phyloP scores from a whole-genome alignment of 768 basidiomycete genomes.

The Suillus weaverae region DNA sequence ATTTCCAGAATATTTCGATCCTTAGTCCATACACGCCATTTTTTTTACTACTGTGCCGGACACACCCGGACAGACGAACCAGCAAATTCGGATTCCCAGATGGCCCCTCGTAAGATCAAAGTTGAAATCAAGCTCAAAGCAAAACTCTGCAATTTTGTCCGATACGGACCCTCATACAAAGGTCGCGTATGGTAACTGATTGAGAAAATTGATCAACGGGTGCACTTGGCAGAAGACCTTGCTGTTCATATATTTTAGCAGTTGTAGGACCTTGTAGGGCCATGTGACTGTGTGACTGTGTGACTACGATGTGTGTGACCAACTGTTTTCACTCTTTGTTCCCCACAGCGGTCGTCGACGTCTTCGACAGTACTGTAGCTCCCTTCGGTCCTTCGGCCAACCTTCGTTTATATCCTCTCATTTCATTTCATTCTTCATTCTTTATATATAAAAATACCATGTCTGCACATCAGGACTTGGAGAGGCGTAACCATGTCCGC shows the following conservation, averaged over 20 bases:
- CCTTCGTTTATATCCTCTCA: neutral
- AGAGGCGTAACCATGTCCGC: constrained; percentile 18
- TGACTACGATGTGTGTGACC: neutral
- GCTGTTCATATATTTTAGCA: too few relatives aligned
- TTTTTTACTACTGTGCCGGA: too few relatives aligned
- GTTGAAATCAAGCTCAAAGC: too few relatives aligned
- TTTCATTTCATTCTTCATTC: constrained; percentile 25
- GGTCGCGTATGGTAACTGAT: neutral
- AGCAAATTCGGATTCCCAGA: too few relatives aligned
- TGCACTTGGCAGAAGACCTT: neutral
- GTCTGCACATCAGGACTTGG: constrained; percentile 8
- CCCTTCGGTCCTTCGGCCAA: too few relatives aligned
- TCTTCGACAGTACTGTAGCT: neutral
- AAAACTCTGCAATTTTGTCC: too few relatives aligned
- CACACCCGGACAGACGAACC: too few relatives aligned
- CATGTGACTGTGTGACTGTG: neutral
- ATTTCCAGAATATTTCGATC: too few relatives aligned
- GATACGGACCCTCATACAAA: too few relatives aligned
- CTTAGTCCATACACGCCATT: too few relatives aligned
- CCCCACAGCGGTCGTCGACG: constrained; percentile 2
- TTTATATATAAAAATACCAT: constrained; percentile 23
- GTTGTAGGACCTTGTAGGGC: too few relatives aligned
- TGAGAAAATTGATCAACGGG: neutral
- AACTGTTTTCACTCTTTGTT: constrained; percentile 3
- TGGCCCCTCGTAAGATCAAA: too few relatives aligned